phyloP scores from a whole-genome alignment of 768 basidiomycete species.

The Xanthoconium stramineum region DNA sequence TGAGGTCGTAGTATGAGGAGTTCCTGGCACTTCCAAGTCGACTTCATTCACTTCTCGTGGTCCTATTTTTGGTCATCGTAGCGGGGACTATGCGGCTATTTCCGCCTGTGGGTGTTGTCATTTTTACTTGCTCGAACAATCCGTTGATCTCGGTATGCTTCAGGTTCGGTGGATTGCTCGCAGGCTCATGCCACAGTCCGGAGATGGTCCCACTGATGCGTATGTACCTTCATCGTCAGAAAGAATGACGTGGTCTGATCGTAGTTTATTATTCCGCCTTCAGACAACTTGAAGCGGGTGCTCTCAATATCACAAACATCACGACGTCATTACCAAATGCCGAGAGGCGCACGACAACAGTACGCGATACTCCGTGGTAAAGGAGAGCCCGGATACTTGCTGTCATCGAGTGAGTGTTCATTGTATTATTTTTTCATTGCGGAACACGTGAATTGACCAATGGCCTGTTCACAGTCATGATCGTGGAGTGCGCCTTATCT shows the following conservation, averaged over 20 bases:
- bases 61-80: constrained; percentile 29
- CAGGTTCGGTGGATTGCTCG: constrained; percentile 56
- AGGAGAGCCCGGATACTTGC: constrained; percentile 74
- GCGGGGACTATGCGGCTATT: constrained; percentile 32
- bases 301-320: constrained; percentile 62
- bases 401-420: constrained; percentile 7
- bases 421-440: neutral
- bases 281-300: constrained; percentile 61
- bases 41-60: constrained; percentile 39
- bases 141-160: neutral
- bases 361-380: constrained; percentile 60
- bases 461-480: constrained; percentile 50
- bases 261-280: neutral
- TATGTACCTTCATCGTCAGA: constrained; percentile 27
- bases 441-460: constrained; percentile 3
- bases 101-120: constrained; percentile 33
- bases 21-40: constrained; percentile 44
- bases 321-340: constrained; percentile 55
- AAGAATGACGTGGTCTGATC: constrained; percentile 2
- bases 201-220: constrained; percentile 64
- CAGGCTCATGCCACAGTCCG: constrained; percentile 48
- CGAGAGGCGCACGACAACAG: constrained; percentile 37
- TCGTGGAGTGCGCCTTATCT: constrained; percentile 75
- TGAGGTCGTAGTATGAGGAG: constrained; percentile 81
- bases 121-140: neutral